Evolutionary conservation across 176 grass and related monocot genomes (phyloP).

Genomic region (Hyparrhenia diplandra): DNA sequence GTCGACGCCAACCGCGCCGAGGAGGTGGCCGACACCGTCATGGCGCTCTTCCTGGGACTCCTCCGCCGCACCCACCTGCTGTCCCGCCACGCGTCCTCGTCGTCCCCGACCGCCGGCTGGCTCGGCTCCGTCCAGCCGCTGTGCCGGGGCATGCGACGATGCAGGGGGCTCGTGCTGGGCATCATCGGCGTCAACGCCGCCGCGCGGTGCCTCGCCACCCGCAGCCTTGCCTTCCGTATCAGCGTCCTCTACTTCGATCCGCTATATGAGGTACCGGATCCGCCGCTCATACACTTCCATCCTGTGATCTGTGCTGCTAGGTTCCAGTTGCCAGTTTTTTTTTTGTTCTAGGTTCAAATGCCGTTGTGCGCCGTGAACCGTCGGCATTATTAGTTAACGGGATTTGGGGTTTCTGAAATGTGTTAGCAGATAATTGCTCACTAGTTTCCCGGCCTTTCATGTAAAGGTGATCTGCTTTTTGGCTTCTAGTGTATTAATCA

Average conservation of each 20-base stretch:
- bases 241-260: constrained; percentile 64
- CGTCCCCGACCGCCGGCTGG: neutral
- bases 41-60: constrained; percentile 90
- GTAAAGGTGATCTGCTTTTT: constrained; percentile 10
- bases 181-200: no score
- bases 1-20: constrained; percentile 75
- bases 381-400: neutral
- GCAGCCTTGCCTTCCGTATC: no score
- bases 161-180: no score
- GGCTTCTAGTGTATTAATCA: neutral
- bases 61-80: constrained; percentile 13
- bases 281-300: neutral
- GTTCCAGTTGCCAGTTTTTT: neutral
- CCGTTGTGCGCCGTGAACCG: neutral
- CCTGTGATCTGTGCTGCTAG: constrained; percentile 10
- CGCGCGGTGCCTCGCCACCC: no score
- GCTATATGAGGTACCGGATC: constrained; percentile 60
- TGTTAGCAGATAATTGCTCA: neutral
- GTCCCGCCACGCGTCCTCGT: no score
- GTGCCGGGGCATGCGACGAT: no score
- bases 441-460: neutral
- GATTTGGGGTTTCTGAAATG: neutral
- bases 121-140: constrained; percentile 2
- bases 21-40: constrained; percentile 90
- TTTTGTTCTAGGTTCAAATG: neutral